Base-by-base conservation (phyloP, 805 yeast species). In the Candida argentea region DNA sequence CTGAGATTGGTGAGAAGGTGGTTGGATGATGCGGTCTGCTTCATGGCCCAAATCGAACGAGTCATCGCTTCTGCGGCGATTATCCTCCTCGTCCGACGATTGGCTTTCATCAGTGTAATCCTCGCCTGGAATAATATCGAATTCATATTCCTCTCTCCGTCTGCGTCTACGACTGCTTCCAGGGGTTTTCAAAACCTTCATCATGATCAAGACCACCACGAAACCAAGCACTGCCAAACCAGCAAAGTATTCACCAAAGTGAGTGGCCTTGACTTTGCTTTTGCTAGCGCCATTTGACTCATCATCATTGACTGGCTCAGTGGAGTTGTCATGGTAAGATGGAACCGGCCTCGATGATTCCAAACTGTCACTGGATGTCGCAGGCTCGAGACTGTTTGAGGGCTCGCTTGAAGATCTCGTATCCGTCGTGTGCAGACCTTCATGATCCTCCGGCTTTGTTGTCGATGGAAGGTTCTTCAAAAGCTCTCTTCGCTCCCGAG, bases 51-150 rank as follows among this genome's bases (percentile, higher is more conserved):
- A 43, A 27, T 60, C 68, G 17, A 57, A 44, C 16, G 59, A 48
- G 34, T 57, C 64, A 12, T 34, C 38, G 20, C 20, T 18, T 7
- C 20, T 7, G 10, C 20, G 20, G 7, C 20, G 20, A 7, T 18
- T 10, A 21, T 43, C 43, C 12, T 35, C 56, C 37, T 45, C 50
- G 19, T 50, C 61, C 11, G 55, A 64, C 28, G 58, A 52, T n/a
- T n/a, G n/a, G n/a, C n/a, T n/a, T n/a, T n/a, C n/a, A 28, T 62
- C 67, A 26, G 53, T 50, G 37, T 63, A 63, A 28, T 67, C 73
- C 37, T 77, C 81, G 5, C 80, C 78, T 12, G 76, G 79, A 25
- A 81, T 81, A 26, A 80, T 73, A 45, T 81, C 93, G 44, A 81
- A 77, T 46, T 81, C 91, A 43, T 70, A 76, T 30, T 73, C 73